A percentile compares a stretch with the other conserved stretches of the same genome.
phyloP scores from a whole-genome alignment of 2,329 filamentous ascomycete species.

The Aspergillus pseudoglaucus region DNA sequence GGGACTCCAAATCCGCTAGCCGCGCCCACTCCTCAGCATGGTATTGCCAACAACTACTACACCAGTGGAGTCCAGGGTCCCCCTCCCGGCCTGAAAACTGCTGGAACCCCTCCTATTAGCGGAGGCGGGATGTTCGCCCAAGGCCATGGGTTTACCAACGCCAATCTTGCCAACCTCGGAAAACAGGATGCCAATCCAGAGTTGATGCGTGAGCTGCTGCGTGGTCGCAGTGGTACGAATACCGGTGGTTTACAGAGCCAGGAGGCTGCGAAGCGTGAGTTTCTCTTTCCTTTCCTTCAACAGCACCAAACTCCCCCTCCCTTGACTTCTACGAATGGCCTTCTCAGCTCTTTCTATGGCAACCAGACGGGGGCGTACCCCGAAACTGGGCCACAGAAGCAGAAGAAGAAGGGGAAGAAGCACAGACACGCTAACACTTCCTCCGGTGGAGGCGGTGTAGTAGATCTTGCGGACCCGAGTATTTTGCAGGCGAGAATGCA shows the following conservation, averaged over 20 bases:
- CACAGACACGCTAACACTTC: slow-evolving; percentile 99
- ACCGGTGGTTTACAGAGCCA: slow-evolving; percentile 64
- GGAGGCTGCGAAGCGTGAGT: slow-evolving; percentile 97
- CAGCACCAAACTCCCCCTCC: slow-evolving; percentile 80
- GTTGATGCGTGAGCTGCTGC: slow-evolving; percentile 74
- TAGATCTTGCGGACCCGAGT: slow-evolving; percentile 99
- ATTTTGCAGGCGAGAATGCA: slow-evolving; percentile 98
- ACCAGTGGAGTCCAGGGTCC: slow-evolving; percentile 81
- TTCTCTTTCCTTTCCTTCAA: slow-evolving; percentile 86
- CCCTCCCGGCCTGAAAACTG: slow-evolving; percentile 90
- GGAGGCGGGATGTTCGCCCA: slow-evolving; percentile 82
- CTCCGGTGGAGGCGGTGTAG: slow-evolving; percentile 99
- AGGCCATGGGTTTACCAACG: slow-evolving; percentile 69
- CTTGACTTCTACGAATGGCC: slow-evolving; percentile 86
- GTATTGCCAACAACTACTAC: slow-evolving; percentile 64
- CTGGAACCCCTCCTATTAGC: slow-evolving; percentile 80
- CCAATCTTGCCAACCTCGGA: slow-evolving; percentile 48
- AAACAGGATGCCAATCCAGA: slow-evolving; percentile 70
- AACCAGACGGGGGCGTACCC: slow-evolving; percentile 77
- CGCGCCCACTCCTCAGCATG: slow-evolving; percentile 32
- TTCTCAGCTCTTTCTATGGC: slow-evolving; percentile 88
- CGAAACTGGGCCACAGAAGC: slow-evolving; percentile 83
- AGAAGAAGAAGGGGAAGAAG: slow-evolving; percentile 99
- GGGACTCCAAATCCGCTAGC: slow-evolving; percentile 32
- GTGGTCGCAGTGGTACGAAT: slow-evolving; percentile 55